Evolutionary conservation across 179 eudicot species (phyloP), one percentile per base, ranked within the genome.

Genomic region (Gypsophila paniculata): DNA sequence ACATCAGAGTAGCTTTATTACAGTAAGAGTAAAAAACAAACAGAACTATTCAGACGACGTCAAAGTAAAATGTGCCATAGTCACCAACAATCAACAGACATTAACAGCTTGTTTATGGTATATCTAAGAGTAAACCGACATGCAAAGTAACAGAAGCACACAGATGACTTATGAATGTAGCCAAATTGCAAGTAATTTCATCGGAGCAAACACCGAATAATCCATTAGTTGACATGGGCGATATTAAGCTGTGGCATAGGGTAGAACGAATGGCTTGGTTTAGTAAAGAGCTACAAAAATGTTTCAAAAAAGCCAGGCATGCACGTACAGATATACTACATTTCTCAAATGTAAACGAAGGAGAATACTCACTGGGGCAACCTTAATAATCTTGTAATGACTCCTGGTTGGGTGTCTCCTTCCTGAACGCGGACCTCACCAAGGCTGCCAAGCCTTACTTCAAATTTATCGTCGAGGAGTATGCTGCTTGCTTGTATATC

Each of bases 401-500:
- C 81, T 63, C 87, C 84, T 32, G 83, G 89, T 49, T 87, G 85
- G 69, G 73, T 72, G 57, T 89, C 90, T 38, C 85, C 88, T 75
- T 79, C 95, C 76, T 82, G 87, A 57, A 72, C 64, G 62, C 86
- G 72, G 44, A 85, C 85, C 62, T 91, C 89, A 57, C 86, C 86
- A 76, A 91, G 84, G 74, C 97, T 91, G 48, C 96, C 96, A 76
- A 91, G 91, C 72, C 97, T 81, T 63, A 91, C 96, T 76, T 91
- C 97, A 82, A 83, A 91, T 79, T 91, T 91, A 73, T 91, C 97
- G 70, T 91, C 97, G 67, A 91, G 97, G 42, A 91, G 89, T 59
- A 91, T 86, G 76, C 97, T 91, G 86, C 91, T 90, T 68, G 97
- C 96, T 85, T 90, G 93, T 48, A 90, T 59, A 79, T 91, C 93